Evolutionary conservation across 305 asterid genomes (phyloP), one percentile per base, ranked within the genome.

Genomic region (Ajuga reptans): DNA sequence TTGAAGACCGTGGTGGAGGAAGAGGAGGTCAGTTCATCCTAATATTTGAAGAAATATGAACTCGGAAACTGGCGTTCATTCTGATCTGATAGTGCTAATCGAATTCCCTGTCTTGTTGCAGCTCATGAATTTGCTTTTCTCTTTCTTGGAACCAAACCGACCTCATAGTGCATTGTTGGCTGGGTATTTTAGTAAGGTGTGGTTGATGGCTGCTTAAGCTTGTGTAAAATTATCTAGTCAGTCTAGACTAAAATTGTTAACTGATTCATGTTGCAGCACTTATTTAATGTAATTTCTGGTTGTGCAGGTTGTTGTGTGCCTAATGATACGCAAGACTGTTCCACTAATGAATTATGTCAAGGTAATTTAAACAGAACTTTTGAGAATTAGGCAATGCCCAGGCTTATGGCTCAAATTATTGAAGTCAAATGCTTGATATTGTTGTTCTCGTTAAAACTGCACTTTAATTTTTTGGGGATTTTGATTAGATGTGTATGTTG

Each of bases 181-280:
- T 53, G 99, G 97, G 71, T 94, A 94, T 67, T 94, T 94, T 76
- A 91, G 97, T 80, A 94, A 94, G 96, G 99, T 93, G 71, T 55
- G 78, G 43, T 53, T 58, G 59, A 73, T 69, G 72, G 37, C 18
- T 34, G 69, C 51, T 9, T 58, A 59, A 36, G 56, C 63, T 58
- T 41, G 58, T 9, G 16, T 18, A 10, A n/a, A 18, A 42, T 56
- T 53, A 53, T 12, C 4, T 70, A 71, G 3, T 66, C 9, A 9
- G 17, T 63, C 42, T 57, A 54, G 37, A 73, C 21, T 55, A 12
- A 21, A 59, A 49, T 45, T 61, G 46, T 54, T 6, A 36, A 50
- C 5, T 49, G 15, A n/a, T 45, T 53, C 46, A 43, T 39, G 31
- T 47, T 52, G 58, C 71, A 72, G 69, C 11, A 59, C 24, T 57